Conservation (phyloP, 768 basidiomycete genomes). For the Neoboletus brunneissimus region DNA sequence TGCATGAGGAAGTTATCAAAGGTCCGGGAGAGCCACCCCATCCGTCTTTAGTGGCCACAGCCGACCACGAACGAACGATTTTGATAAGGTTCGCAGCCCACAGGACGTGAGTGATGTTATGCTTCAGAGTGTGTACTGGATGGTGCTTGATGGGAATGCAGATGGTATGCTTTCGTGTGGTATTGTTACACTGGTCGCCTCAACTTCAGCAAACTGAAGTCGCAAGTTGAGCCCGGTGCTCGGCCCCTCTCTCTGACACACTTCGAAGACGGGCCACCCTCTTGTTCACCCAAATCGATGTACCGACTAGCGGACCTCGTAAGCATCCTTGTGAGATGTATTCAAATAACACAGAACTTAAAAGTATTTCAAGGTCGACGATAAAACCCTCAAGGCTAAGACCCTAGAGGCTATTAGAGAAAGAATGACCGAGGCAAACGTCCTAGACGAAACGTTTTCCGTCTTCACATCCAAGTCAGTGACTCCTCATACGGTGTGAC, state of each 20-base stretch:
- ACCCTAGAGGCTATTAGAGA: conserved; percentile 19
- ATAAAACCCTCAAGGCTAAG: conserved; percentile 15
- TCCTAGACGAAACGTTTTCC: conserved; percentile 28
- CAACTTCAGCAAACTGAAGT: conserved; percentile 17
- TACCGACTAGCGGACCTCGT: conserved; percentile 36
- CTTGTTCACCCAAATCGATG: conserved; percentile 38
- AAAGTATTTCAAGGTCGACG: conserved; percentile 5
- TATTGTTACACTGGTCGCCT: conserved; percentile 25
- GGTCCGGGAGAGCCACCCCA: neutral
- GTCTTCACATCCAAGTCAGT: conserved; percentile 25
- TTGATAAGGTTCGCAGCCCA: conserved; percentile 15
- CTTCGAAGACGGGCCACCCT: conserved; percentile 2
- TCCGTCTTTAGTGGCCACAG: neutral
- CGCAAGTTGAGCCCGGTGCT: conserved; percentile 7
- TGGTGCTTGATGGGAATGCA: neutral
- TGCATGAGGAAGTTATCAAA: conserved; percentile 8
- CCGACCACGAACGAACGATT: neutral
- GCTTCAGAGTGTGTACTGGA: neutral
- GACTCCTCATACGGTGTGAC: neutral
- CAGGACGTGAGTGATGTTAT: conserved; percentile 12
- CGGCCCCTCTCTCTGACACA: neutral
- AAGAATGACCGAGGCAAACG: conserved; percentile 16
- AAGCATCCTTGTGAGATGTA: neutral
- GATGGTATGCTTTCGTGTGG: conserved; percentile 27
- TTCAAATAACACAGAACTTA: neutral